Evolutionary conservation across 768 basidiomycete species (phyloP).

Genomic region (Obba rivulosa): DNA sequence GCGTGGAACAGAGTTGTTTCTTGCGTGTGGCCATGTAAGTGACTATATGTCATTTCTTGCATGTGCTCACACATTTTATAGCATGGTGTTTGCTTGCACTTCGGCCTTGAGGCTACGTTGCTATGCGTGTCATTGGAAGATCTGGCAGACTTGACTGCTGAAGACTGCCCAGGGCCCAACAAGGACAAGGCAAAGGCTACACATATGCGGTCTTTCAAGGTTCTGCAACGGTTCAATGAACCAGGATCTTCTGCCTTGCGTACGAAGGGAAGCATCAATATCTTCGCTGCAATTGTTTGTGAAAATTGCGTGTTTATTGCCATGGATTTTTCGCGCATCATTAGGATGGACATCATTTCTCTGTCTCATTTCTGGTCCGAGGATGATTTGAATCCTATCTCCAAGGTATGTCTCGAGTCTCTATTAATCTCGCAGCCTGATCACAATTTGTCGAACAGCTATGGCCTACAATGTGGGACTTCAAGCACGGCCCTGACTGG

Average conservation of each 20-base stretch:
- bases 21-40: conserved; percentile 1
- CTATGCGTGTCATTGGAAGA: not conserved
- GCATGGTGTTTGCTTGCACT: not conserved
- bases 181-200: not conserved
- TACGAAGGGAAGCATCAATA: too few species aligned
- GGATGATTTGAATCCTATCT: too few species aligned
- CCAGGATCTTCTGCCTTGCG: not conserved
- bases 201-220: not conserved
- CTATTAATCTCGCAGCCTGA: too few species aligned
- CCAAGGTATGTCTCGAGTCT: too few species aligned
- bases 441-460: too few species aligned
- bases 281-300: too few species aligned
- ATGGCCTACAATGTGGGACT: too few species aligned
- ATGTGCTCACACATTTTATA: not conserved
- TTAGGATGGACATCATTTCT: too few species aligned
- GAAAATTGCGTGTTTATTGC: too few species aligned
- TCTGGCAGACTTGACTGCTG: not conserved
- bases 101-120: not conserved
- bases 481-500: too few species aligned
- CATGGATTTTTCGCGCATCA: too few species aligned
- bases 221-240: not conserved
- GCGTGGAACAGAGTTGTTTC: not conserved
- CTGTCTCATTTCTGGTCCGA: too few species aligned
- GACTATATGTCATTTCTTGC: not conserved
- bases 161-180: not conserved